Conservation (phyloP, 306 rosid genomes). For the Dalbergia oliveri region DNA sequence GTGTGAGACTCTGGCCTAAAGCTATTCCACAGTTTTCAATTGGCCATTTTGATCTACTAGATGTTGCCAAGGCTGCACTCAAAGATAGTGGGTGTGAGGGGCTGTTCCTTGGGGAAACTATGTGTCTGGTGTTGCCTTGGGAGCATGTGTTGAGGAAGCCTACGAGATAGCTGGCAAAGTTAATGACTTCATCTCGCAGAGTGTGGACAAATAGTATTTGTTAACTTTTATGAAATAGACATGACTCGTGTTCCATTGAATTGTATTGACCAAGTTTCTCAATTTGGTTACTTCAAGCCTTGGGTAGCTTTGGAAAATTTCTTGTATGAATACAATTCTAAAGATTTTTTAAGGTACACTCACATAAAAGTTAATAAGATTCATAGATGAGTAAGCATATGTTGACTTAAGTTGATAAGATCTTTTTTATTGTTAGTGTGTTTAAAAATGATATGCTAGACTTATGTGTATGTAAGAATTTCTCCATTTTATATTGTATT, state of each 20-base stretch:
- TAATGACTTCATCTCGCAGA: constrained; percentile 49
- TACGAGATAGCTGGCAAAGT: constrained; percentile 68
- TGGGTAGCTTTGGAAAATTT: too few relatives aligned
- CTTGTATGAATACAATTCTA: too few relatives aligned
- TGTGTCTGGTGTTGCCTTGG: constrained; percentile 80
- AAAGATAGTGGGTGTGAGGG: constrained; percentile 61
- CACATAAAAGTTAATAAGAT: too few relatives aligned
- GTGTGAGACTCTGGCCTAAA: constrained; percentile 76
- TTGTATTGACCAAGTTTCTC: not conserved
- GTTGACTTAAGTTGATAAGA: too few relatives aligned
- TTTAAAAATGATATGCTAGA: too few relatives aligned
- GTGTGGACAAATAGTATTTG: not conserved
- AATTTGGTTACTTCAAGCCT: not conserved
- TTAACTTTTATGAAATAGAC: not conserved
- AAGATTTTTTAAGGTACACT: too few relatives aligned
- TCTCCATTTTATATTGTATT: too few relatives aligned
- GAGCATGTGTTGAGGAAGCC: constrained; percentile 81
- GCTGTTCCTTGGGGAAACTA: constrained; percentile 79
- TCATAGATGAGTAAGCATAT: too few relatives aligned
- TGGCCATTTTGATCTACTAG: constrained; percentile 77
- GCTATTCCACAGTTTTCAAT: constrained; percentile 81
- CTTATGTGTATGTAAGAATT: too few relatives aligned
- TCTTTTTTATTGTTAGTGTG: too few relatives aligned
- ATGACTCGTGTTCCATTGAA: too few relatives aligned
- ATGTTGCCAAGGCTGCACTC: constrained; percentile 66